A percentile compares a stretch with the other conserved stretches of the same genome.
phyloP scores from a whole-genome alignment of 805 yeast species.

The Pichia exigua region DNA sequence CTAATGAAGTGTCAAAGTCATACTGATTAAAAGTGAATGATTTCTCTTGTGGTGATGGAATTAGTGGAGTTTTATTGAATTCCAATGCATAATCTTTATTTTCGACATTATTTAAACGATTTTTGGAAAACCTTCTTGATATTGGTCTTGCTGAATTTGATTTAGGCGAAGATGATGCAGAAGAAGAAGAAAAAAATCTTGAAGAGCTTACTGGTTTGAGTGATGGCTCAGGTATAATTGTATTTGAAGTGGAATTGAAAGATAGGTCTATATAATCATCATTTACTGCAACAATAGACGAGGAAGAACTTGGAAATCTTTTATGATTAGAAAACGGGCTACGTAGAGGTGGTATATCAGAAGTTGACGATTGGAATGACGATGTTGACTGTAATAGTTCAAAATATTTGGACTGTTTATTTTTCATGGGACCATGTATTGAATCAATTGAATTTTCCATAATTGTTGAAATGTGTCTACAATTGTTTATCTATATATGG shows the following conservation, averaged over 20 bases:
- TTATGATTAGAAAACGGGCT: background rate
- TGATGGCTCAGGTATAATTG: background rate
- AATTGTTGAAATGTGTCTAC: background rate
- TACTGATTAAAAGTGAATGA: background rate
- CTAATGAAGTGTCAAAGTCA: background rate
- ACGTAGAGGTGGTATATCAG: background rate
- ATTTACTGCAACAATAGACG: background rate
- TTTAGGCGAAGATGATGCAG: slow-evolving; percentile 7
- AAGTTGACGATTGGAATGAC: background rate
- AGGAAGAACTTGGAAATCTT: background rate
- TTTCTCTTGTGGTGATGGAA: background rate
- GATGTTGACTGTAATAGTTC: background rate
- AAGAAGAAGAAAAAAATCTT: slow-evolving; percentile 5
- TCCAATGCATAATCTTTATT: background rate
- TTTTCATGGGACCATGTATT: background rate
- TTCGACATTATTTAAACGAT: background rate
- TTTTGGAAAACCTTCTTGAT: background rate
- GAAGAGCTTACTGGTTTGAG: background rate
- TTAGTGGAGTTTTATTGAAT: background rate
- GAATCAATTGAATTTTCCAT: background rate
- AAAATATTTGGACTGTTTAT: slow-evolving; percentile 6
- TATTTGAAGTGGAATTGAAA: background rate
- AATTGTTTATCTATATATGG: no score
- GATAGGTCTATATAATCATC: background rate
- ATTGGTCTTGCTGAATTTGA: slow-evolving; percentile 5